Evolutionary conservation across 306 rosid species (phyloP), one percentile per base, ranked within the genome.

Genomic region (Morella rubra): DNA sequence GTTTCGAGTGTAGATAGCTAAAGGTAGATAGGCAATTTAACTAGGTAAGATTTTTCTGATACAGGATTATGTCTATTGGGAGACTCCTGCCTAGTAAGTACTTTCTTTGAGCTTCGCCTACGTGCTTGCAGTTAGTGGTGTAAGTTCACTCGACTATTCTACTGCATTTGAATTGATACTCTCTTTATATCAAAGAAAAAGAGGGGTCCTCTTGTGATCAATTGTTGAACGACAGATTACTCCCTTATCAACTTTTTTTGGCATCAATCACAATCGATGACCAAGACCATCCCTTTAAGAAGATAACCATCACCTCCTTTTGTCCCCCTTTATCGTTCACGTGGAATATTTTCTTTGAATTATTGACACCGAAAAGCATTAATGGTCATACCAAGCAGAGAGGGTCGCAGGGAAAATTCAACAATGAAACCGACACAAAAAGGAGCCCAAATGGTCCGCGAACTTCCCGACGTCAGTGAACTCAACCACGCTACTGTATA

Each of bases 291-390:
- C 72, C 74, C 64, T 76, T 14, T n/a, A 32, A 32, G 50, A 18
- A 73, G 80, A 71, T 16, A 74, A 74, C 53, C 52, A 81, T 74
- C 65, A 80, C 65, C 51, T n/a, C 77, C 78, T 71, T 76, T 47
- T 41, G 4, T 64, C 65, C 65, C 76, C 65, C 73, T 60, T 65
- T 9, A 12, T 72, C 11, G 51, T 68, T 69, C 14, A 20, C 15
- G 32, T 72, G 70, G 76, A 69, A 55, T 55, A 27, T 5, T 54
- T n/a, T 56, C 53, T 8, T 73, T 69, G 61, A 67, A 82, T 82
- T 67, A 56, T 73, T 71, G 71, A 65, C 42, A 40, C 67, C 54
- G 20, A 74, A 68, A 69, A 60, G 67, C 44, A 60, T 20, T 12
- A 42, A 42, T 9, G 32, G 20, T 9, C 32, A 9, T n/a, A n/a